Conservation (phyloP, 192 early-diverging fungal species). For the Coemansia sp. region DNA sequence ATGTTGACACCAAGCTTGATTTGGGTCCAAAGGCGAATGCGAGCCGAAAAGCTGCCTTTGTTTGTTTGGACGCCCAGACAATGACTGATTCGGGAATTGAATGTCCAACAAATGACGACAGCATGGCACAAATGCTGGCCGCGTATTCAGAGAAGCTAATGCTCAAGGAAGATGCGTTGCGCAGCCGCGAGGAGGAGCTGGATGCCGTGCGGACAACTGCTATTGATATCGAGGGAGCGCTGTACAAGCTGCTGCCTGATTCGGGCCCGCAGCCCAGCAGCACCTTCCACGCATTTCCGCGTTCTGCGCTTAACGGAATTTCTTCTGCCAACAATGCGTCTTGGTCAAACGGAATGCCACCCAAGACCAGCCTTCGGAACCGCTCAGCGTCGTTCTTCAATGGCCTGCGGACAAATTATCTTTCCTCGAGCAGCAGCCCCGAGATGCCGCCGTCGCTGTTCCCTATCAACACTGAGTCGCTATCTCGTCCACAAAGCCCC, state of each 20-base stretch:
- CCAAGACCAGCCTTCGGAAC: slow-evolving; percentile 30
- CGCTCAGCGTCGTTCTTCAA: slow-evolving; percentile 49
- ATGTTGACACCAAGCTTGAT: background rate
- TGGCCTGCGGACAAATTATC: slow-evolving; percentile 34
- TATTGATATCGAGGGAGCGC: slow-evolving; percentile 14
- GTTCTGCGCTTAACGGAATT: background rate
- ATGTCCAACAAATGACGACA: slow-evolving; percentile 1
- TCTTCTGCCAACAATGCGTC: background rate
- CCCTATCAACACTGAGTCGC: background rate
- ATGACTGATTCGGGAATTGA: slow-evolving; percentile 15
- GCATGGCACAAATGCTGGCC: slow-evolving; percentile 34
- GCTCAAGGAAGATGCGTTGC: slow-evolving; percentile 45
- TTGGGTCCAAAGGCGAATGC: background rate
- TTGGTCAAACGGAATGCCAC: slow-evolving; percentile 12
- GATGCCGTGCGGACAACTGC: slow-evolving; percentile 23
- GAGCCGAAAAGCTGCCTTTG: background rate
- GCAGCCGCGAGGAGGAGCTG: slow-evolving; percentile 49
- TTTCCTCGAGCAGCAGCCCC: slow-evolving; percentile 13
- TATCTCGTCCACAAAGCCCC: background rate
- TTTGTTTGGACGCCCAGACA: slow-evolving; percentile 24
- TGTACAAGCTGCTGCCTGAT: slow-evolving; percentile 20
- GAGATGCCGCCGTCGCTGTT: slow-evolving; percentile 13
- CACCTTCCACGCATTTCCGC: slow-evolving; percentile 6
- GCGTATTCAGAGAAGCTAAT: slow-evolving; percentile 50
- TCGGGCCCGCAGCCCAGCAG: background rate